Conservation (phyloP, 2,329 filamentous ascomycete species). For the Venturia aucupariae region DNA sequence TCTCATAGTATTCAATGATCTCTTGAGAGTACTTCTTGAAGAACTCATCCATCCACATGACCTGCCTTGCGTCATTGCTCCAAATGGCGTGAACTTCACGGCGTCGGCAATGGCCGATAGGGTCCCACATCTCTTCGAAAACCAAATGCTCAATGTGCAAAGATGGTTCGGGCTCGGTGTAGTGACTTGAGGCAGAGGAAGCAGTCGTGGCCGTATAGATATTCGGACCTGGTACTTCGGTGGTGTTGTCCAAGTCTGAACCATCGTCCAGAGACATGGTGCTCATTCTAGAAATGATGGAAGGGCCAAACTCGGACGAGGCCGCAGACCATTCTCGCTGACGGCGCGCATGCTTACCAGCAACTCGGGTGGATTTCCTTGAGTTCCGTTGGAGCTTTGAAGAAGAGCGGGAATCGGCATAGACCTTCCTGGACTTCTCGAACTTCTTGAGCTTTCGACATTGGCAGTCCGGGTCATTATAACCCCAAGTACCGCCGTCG, state of each 20-base stretch:
- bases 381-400: not conserved
- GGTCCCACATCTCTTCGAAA: not conserved
- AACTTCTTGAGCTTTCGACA: not conserved
- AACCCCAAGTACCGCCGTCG: not conserved
- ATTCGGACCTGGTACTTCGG: not conserved
- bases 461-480: not conserved
- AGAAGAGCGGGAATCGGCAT: not conserved
- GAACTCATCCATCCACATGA: not conserved
- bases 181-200: not conserved
- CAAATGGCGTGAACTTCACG: not conserved
- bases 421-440: not conserved
- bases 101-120: not conserved
- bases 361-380: not conserved
- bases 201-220: not conserved
- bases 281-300: not conserved
- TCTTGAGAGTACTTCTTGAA: not conserved
- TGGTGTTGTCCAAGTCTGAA: not conserved
- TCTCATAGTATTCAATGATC: constrained; percentile 1
- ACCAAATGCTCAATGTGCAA: not conserved
- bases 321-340: not conserved
- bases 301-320: not conserved
- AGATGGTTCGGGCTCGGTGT: not conserved
- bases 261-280: not conserved
- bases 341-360: not conserved
- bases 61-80: not conserved